Percentiles rank a stretch among this genome's conserved stretches.
phyloP scores from a whole-genome alignment of 169 alveolate genomes.

The Cryptosporidium bovis region DNA sequence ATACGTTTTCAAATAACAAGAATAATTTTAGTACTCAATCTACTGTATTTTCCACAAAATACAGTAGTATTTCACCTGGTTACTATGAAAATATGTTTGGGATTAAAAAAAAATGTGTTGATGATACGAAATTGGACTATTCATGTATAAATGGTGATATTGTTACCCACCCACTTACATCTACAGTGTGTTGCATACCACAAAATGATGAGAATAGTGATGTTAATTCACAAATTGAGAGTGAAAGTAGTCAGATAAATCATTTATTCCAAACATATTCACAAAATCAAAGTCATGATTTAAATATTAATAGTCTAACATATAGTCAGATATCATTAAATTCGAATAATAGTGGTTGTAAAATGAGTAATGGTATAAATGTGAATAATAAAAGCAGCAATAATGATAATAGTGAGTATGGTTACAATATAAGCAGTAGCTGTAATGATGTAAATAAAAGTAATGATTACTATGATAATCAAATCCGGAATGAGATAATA shows the following conservation, averaged over 20 bases:
- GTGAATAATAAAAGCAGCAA: not conserved
- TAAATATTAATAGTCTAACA: not conserved
- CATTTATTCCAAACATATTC: not conserved
- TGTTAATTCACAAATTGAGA: not conserved
- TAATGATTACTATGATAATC: not conserved
- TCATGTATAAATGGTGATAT: slow-evolving; percentile 10
- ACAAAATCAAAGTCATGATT: not conserved
- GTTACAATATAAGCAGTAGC: not conserved
- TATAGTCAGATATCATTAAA: not conserved
- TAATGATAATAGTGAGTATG: not conserved
- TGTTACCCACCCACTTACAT: not conserved
- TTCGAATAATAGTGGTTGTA: not conserved
- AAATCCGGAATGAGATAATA: not conserved
- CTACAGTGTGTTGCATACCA: not conserved
- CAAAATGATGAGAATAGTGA: not conserved
- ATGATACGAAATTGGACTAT: slow-evolving; percentile 22
- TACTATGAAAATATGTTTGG: slow-evolving; percentile 21
- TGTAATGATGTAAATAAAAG: not conserved
- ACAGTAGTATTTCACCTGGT: slow-evolving; percentile 1
- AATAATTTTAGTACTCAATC: not conserved
- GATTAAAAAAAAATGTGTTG: slow-evolving; percentile 19
- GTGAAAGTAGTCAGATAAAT: not conserved
- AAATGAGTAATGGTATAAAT: not conserved
- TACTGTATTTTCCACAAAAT: too few species aligned
- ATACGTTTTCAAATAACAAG: not conserved